A percentile compares a stretch with the other conserved stretches of the same genome.
Conservation (phyloP, 139 green algal species). For the Chlorella ohadii region DNA sequence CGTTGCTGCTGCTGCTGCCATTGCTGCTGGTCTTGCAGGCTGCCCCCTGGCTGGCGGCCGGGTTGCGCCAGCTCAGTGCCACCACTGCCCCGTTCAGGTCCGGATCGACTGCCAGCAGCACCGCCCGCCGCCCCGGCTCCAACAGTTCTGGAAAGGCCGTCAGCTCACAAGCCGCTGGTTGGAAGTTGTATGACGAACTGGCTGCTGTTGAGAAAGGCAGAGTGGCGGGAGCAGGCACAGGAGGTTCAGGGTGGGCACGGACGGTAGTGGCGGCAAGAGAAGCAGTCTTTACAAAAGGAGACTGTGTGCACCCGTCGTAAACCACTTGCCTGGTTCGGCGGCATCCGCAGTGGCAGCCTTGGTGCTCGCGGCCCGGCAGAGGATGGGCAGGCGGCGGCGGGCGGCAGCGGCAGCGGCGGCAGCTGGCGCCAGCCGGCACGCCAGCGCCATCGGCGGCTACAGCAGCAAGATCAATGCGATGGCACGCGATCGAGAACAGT, state of each 20-base stretch:
- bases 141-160: conserved; percentile 40
- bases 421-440: not conserved
- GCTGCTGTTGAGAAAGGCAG: not conserved
- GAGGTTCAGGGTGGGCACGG: too few relatives aligned
- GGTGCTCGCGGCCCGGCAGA: not conserved
- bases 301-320: not conserved
- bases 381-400: not conserved
- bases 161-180: not conserved
- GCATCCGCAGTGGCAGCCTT: not conserved
- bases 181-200: not conserved
- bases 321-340: not conserved
- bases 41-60: not conserved
- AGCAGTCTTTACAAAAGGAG: too few relatives aligned
- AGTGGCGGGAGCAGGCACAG: too few relatives aligned
- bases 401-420: not conserved
- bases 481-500: too few relatives aligned
- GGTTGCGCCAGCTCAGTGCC: conserved; percentile 44
- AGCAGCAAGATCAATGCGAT: too few relatives aligned
- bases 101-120: conserved; percentile 73
- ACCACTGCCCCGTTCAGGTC: conserved; percentile 65
- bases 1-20: not conserved
- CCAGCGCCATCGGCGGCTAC: not conserved
- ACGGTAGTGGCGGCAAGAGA: too few relatives aligned
- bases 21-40: too few relatives aligned
- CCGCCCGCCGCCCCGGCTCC: not conserved